Percentiles rank a stretch among this genome's conserved stretches.
Evolutionary conservation across 2,329 filamentous ascomycete genomes (phyloP).

Genomic region (Lasiodiplodia gonubiensis): DNA sequence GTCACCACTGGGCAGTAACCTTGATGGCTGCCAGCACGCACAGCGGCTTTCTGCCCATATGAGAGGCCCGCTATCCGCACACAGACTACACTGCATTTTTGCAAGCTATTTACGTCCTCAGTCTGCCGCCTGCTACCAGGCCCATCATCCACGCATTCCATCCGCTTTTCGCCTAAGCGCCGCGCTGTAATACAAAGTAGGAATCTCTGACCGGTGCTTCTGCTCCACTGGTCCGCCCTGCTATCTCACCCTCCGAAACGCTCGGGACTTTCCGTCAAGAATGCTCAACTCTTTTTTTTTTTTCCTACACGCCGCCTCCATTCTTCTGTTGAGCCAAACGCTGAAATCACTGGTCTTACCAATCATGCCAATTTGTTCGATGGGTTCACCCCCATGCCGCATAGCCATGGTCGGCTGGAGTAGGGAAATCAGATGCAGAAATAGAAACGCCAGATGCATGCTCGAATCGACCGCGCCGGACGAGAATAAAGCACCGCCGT

Average conservation of each 20-base stretch:
- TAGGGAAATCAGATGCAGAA: conserved; percentile 5
- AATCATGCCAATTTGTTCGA: conserved; percentile 26
- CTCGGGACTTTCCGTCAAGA: neutral
- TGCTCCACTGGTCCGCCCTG: neutral
- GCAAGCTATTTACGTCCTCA: conserved; percentile 6
- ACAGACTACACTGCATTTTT: conserved; percentile 19
- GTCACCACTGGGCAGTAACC: conserved; percentile 5
- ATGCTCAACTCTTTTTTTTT: conserved; percentile 19
- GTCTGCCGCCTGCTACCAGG: conserved; percentile 7
- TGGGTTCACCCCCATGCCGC: conserved; percentile 1
- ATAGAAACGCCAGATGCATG: conserved; percentile 26
- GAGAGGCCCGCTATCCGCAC: neutral
- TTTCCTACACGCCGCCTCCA: neutral
- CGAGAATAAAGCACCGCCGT: neutral
- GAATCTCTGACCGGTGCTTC: conserved; percentile 20
- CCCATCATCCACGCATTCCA: conserved; percentile 14
- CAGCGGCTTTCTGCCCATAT: neutral
- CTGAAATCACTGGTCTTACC: conserved; percentile 7
- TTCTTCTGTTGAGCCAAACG: conserved; percentile 11
- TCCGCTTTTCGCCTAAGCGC: conserved; percentile 25
- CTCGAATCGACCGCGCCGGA: neutral
- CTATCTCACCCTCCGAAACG: conserved; percentile 5
- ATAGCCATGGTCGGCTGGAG: neutral
- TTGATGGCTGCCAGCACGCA: conserved; percentile 7
- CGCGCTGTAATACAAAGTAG: conserved; percentile 27